Percentiles rank a stretch among this genome's conserved stretches.
Evolutionary conservation across 345 rosid genomes (phyloP).

Genomic region (Gossypium bickii): DNA sequence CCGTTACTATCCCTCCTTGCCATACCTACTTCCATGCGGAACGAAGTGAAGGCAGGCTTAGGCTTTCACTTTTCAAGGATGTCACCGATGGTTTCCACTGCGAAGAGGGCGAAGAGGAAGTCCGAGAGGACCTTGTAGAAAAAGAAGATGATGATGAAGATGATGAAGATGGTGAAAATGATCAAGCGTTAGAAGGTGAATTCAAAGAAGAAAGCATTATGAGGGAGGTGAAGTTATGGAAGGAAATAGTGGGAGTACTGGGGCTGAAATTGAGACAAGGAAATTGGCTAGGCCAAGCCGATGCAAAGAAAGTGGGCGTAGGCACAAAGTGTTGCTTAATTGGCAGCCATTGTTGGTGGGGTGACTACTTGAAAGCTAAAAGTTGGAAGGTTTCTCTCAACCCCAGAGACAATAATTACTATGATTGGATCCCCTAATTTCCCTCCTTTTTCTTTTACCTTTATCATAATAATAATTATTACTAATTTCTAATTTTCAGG

Average conservation of each 20-base stretch:
- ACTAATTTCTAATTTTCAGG: neutral
- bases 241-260: constrained; percentile 19
- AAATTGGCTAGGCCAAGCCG: constrained; percentile 32
- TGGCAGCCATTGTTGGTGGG: constrained; percentile 54
- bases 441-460: neutral
- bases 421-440: neutral
- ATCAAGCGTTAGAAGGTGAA: neutral
- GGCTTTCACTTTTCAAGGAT: constrained; percentile 35
- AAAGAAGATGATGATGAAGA: neutral
- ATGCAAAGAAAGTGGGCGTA: constrained; percentile 45
- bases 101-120: constrained; percentile 16
- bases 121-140: constrained; percentile 1
- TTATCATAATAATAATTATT: neutral
- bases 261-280: constrained; percentile 36
- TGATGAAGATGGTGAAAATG: neutral
- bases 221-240: constrained; percentile 17
- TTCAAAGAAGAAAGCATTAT: constrained; percentile 18
- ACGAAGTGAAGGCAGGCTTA: constrained; percentile 65
- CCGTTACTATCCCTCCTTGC: constrained; percentile 36
- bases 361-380: constrained; percentile 28
- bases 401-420: neutral
- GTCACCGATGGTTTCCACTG: neutral
- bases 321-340: constrained; percentile 37
- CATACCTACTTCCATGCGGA: constrained; percentile 47
- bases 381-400: neutral